A percentile compares a stretch with the other conserved stretches of the same genome.
These are phyloP conservation scores for Pseudopediastrum boryanum DNA, from an alignment of 139 green algal species.

Conservation along the genomic window DNA sequence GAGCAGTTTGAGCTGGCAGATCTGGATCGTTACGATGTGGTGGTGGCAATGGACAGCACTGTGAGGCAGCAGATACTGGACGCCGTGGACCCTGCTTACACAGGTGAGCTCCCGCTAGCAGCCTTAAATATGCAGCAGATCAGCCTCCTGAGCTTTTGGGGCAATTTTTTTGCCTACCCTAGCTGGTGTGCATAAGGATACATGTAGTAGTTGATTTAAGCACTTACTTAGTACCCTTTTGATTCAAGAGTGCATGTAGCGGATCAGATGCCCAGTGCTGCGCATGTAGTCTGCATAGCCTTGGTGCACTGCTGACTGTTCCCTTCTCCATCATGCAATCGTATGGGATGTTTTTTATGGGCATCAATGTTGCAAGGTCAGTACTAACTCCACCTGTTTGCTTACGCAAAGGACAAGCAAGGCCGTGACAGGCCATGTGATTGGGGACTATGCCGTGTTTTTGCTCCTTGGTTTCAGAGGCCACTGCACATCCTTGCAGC, in stretches of 20 bases:
- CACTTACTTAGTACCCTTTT: no score
- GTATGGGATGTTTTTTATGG: no score
- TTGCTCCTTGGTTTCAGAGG: no score
- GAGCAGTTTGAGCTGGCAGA: constrained; percentile 46
- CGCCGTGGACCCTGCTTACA: constrained; percentile 16
- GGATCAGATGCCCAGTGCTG: neutral
- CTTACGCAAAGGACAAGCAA: neutral
- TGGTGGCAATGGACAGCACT: constrained; percentile 35
- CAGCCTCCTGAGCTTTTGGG: neutral
- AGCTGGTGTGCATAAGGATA: neutral
- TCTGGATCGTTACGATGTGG: constrained; percentile 47
- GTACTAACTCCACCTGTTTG: no score
- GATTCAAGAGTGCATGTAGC: neutral
- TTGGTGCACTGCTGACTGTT: no score
- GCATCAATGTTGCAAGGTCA: no score
- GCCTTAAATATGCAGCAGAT: neutral
- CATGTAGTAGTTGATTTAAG: neutral
- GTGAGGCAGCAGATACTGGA: constrained; percentile 27
- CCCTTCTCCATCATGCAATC: no score
- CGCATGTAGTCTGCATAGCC: neutral
- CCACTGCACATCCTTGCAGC: neutral
- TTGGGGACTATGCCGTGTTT: neutral
- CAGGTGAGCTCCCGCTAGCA: constrained; percentile 1
- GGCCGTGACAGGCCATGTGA: neutral
- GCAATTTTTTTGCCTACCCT: neutral